Evolutionary conservation across 768 basidiomycete genomes (phyloP).

Genomic region (Rhizopogon salebrosus): DNA sequence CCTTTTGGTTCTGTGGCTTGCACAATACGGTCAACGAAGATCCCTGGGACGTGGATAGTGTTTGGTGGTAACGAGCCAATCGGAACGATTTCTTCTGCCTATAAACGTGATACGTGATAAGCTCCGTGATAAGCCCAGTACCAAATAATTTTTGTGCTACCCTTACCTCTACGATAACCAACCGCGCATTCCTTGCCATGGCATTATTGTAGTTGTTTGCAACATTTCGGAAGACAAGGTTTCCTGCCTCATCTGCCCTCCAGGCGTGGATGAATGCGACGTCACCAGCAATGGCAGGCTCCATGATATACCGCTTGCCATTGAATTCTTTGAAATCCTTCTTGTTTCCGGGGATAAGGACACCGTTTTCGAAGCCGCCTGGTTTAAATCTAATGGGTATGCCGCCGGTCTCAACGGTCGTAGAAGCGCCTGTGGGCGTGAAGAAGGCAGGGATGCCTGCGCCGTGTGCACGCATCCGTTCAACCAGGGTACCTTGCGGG

Average conservation of each 20-base stretch:
- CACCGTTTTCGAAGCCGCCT: constrained; percentile 57
- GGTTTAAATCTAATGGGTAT: constrained; percentile 71
- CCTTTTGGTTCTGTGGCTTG: constrained; percentile 63
- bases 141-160: background rate
- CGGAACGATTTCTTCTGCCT: constrained; percentile 85
- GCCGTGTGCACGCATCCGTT: constrained; percentile 76
- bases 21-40: constrained; percentile 83
- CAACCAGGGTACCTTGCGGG: constrained; percentile 83
- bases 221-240: constrained; percentile 81
- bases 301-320: constrained; percentile 69
- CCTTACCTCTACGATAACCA: constrained; percentile 77
- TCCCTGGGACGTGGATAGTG: constrained; percentile 71
- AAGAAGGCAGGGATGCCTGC: constrained; percentile 84
- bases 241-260: constrained; percentile 85
- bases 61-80: constrained; percentile 74
- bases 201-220: constrained; percentile 77
- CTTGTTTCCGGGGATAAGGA: constrained; percentile 60
- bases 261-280: constrained; percentile 79
- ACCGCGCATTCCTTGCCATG: constrained; percentile 78
- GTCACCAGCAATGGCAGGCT: constrained; percentile 69
- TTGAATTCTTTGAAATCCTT: constrained; percentile 69
- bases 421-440: constrained; percentile 79
- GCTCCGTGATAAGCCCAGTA: background rate
- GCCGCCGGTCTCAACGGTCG: constrained; percentile 66
- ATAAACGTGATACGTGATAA: no score